phyloP scores from a whole-genome alignment of 2,329 filamentous ascomycete genomes.

The Fusarium sp. region DNA sequence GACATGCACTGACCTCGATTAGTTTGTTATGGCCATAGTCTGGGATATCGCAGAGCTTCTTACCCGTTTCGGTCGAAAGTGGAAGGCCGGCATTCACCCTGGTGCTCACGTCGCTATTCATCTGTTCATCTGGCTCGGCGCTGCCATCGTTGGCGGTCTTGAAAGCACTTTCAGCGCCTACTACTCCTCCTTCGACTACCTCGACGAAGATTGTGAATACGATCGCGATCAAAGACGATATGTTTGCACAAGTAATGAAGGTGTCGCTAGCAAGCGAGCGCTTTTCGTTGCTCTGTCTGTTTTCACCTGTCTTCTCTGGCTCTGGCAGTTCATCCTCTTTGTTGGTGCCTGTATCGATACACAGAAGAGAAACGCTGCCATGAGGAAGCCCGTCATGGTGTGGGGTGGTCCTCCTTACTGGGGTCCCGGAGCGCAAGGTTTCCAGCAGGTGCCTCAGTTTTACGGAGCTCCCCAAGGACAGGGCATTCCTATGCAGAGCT shows the following conservation, averaged over 20 bases:
- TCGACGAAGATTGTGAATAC: slow-evolving; percentile 25
- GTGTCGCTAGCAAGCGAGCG: slow-evolving; percentile 7
- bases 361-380: slow-evolving; percentile 47
- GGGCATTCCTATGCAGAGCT: slow-evolving; percentile 40
- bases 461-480: slow-evolving; percentile 32
- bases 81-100: slow-evolving; percentile 56
- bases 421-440: slow-evolving; percentile 48
- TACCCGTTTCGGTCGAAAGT: slow-evolving; percentile 51
- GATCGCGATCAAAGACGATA: slow-evolving; percentile 16
- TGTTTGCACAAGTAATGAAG: slow-evolving; percentile 11
- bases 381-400: slow-evolving; percentile 44
- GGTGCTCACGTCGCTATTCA: slow-evolving; percentile 59
- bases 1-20: background rate
- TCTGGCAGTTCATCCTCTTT: slow-evolving; percentile 56
- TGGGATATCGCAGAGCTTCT: slow-evolving; percentile 57
- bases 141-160: slow-evolving; percentile 46
- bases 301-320: slow-evolving; percentile 45
- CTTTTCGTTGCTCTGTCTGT: slow-evolving; percentile 40
- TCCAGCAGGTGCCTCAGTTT: slow-evolving; percentile 48
- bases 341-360: slow-evolving; percentile 57
- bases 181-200: slow-evolving; percentile 25
- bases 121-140: slow-evolving; percentile 57
- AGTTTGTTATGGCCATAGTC: slow-evolving; percentile 54
- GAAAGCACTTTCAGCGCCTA: slow-evolving; percentile 36
- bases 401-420: slow-evolving; percentile 47